These are phyloP conservation scores for Rostrohypoxylon terebratum DNA, from an alignment of 495 filamentous ascomycete genomes.

Conservation along the genomic window DNA sequence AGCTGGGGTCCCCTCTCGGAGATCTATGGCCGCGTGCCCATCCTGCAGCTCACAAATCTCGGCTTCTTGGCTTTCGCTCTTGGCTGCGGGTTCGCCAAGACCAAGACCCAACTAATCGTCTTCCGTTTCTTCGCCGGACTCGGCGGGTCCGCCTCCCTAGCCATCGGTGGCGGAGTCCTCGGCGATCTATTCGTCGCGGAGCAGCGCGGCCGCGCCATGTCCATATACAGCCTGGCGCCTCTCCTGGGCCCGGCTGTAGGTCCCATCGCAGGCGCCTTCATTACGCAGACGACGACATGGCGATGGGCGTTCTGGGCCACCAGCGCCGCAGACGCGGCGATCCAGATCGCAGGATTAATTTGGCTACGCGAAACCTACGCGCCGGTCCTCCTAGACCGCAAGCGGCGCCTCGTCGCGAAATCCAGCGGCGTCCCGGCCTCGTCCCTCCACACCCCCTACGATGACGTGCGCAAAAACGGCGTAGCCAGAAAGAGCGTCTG, in stretches of 20 bases:
- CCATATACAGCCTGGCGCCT: slow-evolving; percentile 71
- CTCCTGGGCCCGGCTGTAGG: slow-evolving; percentile 75
- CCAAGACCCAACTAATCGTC: slow-evolving; percentile 64
- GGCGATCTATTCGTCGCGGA: slow-evolving; percentile 72
- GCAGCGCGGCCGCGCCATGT: slow-evolving; percentile 72
- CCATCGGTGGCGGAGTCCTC: slow-evolving; percentile 70
- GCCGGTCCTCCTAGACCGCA: slow-evolving; percentile 69
- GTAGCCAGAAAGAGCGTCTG: slow-evolving; percentile 48
- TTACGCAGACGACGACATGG: slow-evolving; percentile 76
- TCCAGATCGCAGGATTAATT: slow-evolving; percentile 73
- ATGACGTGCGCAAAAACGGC: slow-evolving; percentile 50
- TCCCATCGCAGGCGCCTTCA: slow-evolving; percentile 73
- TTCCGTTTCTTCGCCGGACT: slow-evolving; percentile 69
- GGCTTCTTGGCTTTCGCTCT: slow-evolving; percentile 69
- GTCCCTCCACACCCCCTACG: slow-evolving; percentile 71
- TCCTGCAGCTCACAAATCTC: slow-evolving; percentile 65
- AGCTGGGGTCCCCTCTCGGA: slow-evolving; percentile 73
- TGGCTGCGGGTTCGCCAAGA: slow-evolving; percentile 67
- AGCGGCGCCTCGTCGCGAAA: slow-evolving; percentile 67
- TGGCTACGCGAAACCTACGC: slow-evolving; percentile 78
- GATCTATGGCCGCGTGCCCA: slow-evolving; percentile 69
- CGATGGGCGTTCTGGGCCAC: slow-evolving; percentile 76
- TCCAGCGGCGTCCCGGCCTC: slow-evolving; percentile 69
- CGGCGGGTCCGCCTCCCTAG: slow-evolving; percentile 64
- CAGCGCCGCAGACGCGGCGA: slow-evolving; percentile 69